A percentile compares a stretch with the other conserved stretches of the same genome.
These are phyloP conservation scores for Pseudonitzschia pungens DNA, from an alignment of 108 stramenopile species.

Conservation along the genomic window DNA sequence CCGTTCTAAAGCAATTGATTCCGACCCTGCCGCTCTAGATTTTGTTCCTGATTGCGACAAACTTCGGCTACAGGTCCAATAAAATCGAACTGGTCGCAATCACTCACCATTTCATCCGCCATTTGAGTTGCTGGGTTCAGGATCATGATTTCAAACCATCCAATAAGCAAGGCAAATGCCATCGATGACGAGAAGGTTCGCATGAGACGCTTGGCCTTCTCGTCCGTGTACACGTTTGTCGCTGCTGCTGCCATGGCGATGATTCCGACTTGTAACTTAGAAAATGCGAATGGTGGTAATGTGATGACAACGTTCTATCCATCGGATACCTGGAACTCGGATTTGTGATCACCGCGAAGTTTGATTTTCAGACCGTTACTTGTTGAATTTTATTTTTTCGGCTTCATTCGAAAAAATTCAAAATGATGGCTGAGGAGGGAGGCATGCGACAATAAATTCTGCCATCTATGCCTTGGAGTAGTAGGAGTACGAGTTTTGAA, in stretches of 20 bases:
- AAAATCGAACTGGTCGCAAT: neutral
- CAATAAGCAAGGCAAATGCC: constrained; percentile 19
- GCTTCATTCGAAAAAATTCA: too few species aligned
- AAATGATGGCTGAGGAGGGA: too few species aligned
- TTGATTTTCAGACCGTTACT: too few species aligned
- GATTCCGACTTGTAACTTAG: neutral
- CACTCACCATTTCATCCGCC: constrained; percentile 29
- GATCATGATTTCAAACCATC: constrained; percentile 34
- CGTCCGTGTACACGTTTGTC: constrained; percentile 27
- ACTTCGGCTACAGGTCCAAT: neutral
- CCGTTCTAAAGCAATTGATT: too few species aligned
- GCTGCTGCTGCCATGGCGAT: neutral
- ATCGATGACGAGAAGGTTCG: constrained; percentile 19
- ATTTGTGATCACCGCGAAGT: too few species aligned
- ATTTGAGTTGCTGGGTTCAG: constrained; percentile 13
- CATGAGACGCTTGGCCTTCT: constrained; percentile 29
- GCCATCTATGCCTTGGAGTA: too few species aligned
- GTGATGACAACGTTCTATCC: neutral
- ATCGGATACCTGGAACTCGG: too few species aligned
- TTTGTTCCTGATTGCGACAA: too few species aligned
- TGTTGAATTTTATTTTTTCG: too few species aligned
- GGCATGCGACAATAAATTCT: too few species aligned
- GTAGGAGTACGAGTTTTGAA: too few species aligned
- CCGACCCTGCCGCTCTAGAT: too few species aligned
- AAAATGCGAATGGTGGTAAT: neutral